Evolutionary conservation across 345 rosid genomes (phyloP).

Genomic region (Hypericum perforatum): DNA sequence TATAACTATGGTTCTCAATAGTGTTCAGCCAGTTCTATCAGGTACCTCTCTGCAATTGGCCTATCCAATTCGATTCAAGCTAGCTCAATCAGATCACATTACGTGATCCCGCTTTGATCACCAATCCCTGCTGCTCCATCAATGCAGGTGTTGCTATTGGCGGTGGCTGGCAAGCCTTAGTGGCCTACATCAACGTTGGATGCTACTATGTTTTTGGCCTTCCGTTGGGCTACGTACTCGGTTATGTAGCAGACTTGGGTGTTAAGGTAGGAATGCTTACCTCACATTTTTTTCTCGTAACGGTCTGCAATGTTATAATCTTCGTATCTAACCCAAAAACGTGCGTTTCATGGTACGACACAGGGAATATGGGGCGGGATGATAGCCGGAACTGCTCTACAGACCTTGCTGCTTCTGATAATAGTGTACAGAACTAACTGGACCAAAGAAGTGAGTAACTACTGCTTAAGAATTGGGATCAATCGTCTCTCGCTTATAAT

Average conservation of each 20-base stretch:
- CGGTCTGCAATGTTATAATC: no score
- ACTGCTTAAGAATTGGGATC: not conserved
- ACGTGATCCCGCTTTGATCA: not conserved
- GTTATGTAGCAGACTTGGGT: slow-evolving; percentile 48
- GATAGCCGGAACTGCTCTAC: slow-evolving; percentile 67
- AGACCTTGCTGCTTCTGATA: slow-evolving; percentile 44
- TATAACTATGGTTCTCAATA: slow-evolving; percentile 71
- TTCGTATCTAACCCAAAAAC: no score
- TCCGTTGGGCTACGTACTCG: slow-evolving; percentile 69
- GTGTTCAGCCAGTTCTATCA: slow-evolving; percentile 78
- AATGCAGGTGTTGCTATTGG: slow-evolving; percentile 71
- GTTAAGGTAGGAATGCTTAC: slow-evolving; percentile 37
- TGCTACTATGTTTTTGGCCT: slow-evolving; percentile 63
- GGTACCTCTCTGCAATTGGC: slow-evolving; percentile 22
- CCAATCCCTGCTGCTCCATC: not conserved
- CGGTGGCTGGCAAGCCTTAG: slow-evolving; percentile 81
- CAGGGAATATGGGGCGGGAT: slow-evolving; percentile 84
- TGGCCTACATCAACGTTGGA: slow-evolving; percentile 72
- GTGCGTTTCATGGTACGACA: no score
- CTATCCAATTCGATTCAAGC: no score
- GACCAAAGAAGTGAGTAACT: slow-evolving; percentile 56
- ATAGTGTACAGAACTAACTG: slow-evolving; percentile 61
- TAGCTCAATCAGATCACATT: no score
- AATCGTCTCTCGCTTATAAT: not conserved
- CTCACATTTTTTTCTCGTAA: no score